phyloP scores from a whole-genome alignment of 2,329 filamentous ascomycete genomes.

The Ophiostoma sp. region DNA sequence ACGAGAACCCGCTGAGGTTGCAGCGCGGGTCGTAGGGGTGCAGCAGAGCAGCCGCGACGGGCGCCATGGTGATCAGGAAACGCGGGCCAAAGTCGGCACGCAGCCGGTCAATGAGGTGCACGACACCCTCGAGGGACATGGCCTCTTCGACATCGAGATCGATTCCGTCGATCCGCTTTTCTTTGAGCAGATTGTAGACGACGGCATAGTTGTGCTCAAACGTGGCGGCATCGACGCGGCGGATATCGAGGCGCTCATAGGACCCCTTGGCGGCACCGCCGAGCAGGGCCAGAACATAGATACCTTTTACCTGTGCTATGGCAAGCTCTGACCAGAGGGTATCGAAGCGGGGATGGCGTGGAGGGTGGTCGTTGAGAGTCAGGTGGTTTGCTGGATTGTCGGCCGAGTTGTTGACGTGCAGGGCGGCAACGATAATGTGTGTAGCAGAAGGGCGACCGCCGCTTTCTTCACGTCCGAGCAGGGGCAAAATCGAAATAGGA shows the following conservation, averaged over 20 bases:
- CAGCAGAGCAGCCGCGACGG: slow-evolving; percentile 68
- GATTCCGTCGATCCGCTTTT: slow-evolving; percentile 56
- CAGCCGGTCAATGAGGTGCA: slow-evolving; percentile 59
- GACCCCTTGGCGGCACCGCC: slow-evolving; percentile 71
- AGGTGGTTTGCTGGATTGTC: slow-evolving; percentile 35
- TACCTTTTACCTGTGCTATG: slow-evolving; percentile 61
- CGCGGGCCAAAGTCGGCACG: slow-evolving; percentile 58
- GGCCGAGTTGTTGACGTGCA: slow-evolving; percentile 62
- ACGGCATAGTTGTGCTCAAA: slow-evolving; percentile 69
- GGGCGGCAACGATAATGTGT: slow-evolving; percentile 71
- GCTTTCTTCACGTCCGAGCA: slow-evolving; percentile 30
- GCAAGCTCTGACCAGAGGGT: slow-evolving; percentile 67
- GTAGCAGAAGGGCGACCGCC: slow-evolving; percentile 41
- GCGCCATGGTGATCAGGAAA: slow-evolving; percentile 73
- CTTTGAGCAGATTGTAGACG: slow-evolving; percentile 55
- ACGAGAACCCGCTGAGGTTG: slow-evolving; percentile 70
- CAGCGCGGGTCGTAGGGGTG: slow-evolving; percentile 48
- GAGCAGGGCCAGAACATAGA: slow-evolving; percentile 75
- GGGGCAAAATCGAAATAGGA: slow-evolving; percentile 40
- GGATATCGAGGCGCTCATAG: slow-evolving; percentile 54
- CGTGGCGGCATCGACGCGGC: slow-evolving; percentile 35
- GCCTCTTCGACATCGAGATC: slow-evolving; percentile 72
- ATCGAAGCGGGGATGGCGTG: slow-evolving; percentile 55
- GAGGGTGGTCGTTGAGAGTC: slow-evolving; percentile 69
- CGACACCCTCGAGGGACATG: slow-evolving; percentile 59